Evolutionary conservation across 345 rosid species (phyloP), one percentile per base, ranked within the genome.

Genomic region (Linum tenue): DNA sequence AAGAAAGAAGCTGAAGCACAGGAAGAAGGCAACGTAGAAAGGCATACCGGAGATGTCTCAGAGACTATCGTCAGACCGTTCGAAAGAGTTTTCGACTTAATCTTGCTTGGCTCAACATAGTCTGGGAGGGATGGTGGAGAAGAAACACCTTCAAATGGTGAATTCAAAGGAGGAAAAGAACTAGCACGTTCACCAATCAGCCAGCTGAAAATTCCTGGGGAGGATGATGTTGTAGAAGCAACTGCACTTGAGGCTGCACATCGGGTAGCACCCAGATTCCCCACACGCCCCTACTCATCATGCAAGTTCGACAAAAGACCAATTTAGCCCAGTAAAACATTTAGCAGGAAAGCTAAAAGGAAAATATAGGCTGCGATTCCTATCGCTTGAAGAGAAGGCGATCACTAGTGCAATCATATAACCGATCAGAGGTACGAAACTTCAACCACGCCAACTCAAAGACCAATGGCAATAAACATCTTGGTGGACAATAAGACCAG

Each of bases 61-160:
- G 96, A 86, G 50, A 87, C 97, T 41, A 90, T 77, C 66, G 78
- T 85, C 65, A 85, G 69, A 10, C 97, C 96, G 77, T 92, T 92
- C 3, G 83, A 76, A 51, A 90, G 90, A 70, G 89, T 79, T 39
- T 76, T 83, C 63, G 80, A 64, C 80, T 71, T 73, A 55, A 80
- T 70, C 69, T 78, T 81, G 76, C 86, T 80, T 2, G 90, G 90
- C 75, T 84, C 85, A 0, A 85, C 78, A 42, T 68, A 76, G 74
- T 88, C 97, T n/a, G 94, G 79, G 1, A 90, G 70, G 0, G 83
- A 37, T 0, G 86, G 82, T 4, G 89, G 94, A 55, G 79, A 73
- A 3, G 85, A 69, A 42, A 90, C 76, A 1, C 90, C 88, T 14
- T 75, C 73, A 38, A 90, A 80, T 1, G 90, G 89, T 39, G 78